phyloP scores from a whole-genome alignment of 306 rosid species.

The Vigna trinervia region DNA sequence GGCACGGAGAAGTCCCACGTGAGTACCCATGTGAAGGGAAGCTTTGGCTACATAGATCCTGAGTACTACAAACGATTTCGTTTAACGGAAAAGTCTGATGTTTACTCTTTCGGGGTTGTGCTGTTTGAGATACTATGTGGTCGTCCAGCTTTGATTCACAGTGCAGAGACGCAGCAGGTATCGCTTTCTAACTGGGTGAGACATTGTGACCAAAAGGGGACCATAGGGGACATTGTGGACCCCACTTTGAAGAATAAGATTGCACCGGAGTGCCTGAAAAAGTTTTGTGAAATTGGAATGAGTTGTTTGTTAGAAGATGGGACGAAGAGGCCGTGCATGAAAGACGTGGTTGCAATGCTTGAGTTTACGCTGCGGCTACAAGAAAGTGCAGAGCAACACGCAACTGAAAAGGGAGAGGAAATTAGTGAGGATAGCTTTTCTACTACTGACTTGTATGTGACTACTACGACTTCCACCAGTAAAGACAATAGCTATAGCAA shows the following conservation, averaged over 20 bases:
- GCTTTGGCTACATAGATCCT: background rate
- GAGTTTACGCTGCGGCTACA: slow-evolving; percentile 63
- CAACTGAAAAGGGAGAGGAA: background rate
- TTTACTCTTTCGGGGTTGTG: slow-evolving; percentile 69
- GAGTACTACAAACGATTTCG: background rate
- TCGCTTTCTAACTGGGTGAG: slow-evolving; percentile 58
- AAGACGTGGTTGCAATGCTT: slow-evolving; percentile 61
- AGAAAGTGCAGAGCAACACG: slow-evolving; percentile 50
- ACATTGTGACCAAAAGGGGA: slow-evolving; percentile 25
- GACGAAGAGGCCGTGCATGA: slow-evolving; percentile 58
- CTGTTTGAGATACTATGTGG: slow-evolving; percentile 60
- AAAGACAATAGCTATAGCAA: too few species aligned
- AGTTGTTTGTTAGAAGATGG: slow-evolving; percentile 65
- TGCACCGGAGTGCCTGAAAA: slow-evolving; percentile 38
- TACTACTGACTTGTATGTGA: too few species aligned
- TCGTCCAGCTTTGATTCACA: slow-evolving; percentile 45
- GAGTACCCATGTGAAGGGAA: slow-evolving; percentile 29
- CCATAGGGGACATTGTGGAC: slow-evolving; percentile 50
- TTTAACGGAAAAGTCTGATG: slow-evolving; percentile 48
- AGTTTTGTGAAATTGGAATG: slow-evolving; percentile 45
- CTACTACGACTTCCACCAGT: background rate
- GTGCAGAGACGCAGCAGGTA: slow-evolving; percentile 26
- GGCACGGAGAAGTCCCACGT: slow-evolving; percentile 43
- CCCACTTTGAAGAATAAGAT: slow-evolving; percentile 50
- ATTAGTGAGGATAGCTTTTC: background rate